Conservation (phyloP, 495 filamentous ascomycete genomes). For the Saxophila tyrrhenica region DNA sequence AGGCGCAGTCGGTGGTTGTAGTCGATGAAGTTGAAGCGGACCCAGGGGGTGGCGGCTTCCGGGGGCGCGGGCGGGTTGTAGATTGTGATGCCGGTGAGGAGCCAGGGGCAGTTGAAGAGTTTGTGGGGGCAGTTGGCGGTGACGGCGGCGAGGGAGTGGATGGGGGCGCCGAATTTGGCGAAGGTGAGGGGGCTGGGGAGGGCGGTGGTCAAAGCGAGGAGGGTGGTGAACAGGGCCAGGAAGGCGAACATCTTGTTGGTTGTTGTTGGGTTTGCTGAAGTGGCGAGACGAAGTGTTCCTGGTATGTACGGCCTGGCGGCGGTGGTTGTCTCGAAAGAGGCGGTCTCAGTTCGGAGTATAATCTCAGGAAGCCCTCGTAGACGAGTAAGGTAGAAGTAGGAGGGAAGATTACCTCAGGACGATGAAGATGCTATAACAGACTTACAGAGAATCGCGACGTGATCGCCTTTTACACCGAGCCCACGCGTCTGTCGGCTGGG, state of each 20-base stretch:
- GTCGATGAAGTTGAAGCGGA: constrained; percentile 18
- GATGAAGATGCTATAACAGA: neutral
- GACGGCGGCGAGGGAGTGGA: neutral
- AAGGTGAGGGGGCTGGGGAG: neutral
- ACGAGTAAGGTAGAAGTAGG: too few relatives aligned
- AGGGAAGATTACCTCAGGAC: neutral
- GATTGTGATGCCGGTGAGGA: constrained; percentile 5
- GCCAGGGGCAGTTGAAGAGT: constrained; percentile 9
- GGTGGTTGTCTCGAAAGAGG: too few relatives aligned
- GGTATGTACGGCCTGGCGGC: too few relatives aligned
- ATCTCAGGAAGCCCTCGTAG: too few relatives aligned
- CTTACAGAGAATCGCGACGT: neutral
- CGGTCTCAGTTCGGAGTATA: too few relatives aligned
- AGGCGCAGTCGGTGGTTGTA: constrained; percentile 10
- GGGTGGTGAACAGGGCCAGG: neutral
- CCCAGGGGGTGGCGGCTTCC: neutral
- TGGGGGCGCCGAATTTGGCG: neutral
- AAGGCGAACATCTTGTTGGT: neutral
- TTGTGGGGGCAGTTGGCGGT: neutral
- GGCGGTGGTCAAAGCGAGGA: neutral
- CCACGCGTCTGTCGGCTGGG: neutral
- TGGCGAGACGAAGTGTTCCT: too few relatives aligned
- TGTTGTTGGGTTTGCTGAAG: neutral
- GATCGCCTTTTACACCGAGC: neutral
- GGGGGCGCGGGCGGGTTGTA: constrained; percentile 6